Base-by-base conservation (phyloP, 2,329 filamentous ascomycete genomes). In the Alternaria viburni region DNA sequence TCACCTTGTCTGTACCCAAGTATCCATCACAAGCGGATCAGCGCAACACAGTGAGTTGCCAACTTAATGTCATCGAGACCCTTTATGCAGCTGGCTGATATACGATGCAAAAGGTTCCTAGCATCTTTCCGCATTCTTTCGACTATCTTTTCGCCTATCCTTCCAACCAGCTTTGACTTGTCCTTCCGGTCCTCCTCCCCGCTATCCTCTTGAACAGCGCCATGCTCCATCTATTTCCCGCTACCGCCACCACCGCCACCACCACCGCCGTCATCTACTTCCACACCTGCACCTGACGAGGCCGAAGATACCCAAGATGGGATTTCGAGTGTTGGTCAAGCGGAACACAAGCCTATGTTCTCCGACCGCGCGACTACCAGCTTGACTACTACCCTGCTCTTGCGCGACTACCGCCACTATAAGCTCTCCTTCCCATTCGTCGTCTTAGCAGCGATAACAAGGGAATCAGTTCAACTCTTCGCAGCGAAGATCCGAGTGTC, bases 401-500 rank as follows among this genome's bases (percentile, higher is more conserved):
- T 36, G 15, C 15, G 13, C 32, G 15, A 36, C 13, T n/a, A n/a
- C 32, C 15, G 28, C 12, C 5, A 69, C 25, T 71, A 76, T 36
- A 79, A 78, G 45, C 75, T 80, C 17, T 77, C 81, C 11, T 81
- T 84, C 68, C 66, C 25, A 4, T 25, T 8, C 4, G 83, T 28
- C 80, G 83, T 61, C 79, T 80, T 59, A 83, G 82, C 71, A 83
- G 82, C 62, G 78, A 77, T 28, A 77, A 76, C 55, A 78, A 73
- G 58, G 61, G 72, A 41, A 74, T 77, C 5, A 63, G 80, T 23
- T 65, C 65, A 10, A 73, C 83, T 9, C 81, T 88, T 57, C 80
- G 85, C 21, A 84, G 83, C 57, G 81, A 83, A 47, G 85, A 85
- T 9, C 82, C 86, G 43, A 86, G 88, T 30, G 79, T 89, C 7